Evolutionary conservation across 225 moss, liverwort and hornwort species (phyloP).

Genomic region (Thuidium tamariscinum): DNA sequence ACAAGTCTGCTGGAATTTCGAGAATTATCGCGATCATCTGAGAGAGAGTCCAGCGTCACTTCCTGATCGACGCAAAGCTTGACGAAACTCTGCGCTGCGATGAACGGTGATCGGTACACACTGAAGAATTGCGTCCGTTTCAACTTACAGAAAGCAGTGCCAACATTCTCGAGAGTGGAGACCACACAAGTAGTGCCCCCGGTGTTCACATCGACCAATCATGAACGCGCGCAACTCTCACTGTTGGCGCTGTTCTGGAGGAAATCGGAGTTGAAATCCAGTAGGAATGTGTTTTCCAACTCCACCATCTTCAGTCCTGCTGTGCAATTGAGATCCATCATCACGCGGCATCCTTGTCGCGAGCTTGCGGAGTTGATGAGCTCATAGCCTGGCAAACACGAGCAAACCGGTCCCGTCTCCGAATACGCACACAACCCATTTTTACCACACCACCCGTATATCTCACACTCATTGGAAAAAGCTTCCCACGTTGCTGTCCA

Average conservation of each 20-base stretch:
- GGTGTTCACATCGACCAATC: conserved; percentile 1
- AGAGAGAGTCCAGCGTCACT: not conserved
- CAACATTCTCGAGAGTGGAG: conserved; percentile 22
- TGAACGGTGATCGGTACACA: conserved; percentile 19
- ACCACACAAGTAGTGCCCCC: conserved; percentile 1
- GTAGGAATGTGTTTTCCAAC: conserved; percentile 15
- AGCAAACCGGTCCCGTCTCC: conserved; percentile 9
- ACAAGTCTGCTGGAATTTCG: not conserved
- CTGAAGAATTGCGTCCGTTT: conserved; percentile 27
- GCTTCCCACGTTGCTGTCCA: conserved; percentile 33
- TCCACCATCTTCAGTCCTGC: conserved; percentile 31
- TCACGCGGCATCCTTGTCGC: conserved; percentile 11
- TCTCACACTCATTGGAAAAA: conserved; percentile 15
- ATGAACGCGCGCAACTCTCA: not conserved
- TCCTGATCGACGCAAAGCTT: conserved; percentile 24
- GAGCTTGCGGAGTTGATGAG: not conserved
- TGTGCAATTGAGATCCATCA: conserved; percentile 16
- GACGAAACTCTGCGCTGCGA: conserved; percentile 14
- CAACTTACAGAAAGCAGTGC: conserved; percentile 8
- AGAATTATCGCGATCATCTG: not conserved
- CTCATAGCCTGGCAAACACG: conserved; percentile 29
- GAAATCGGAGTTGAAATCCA: conserved; percentile 19
- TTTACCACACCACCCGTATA: conserved; percentile 35
- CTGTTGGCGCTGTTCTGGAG: conserved; percentile 18
- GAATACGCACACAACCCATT: conserved; percentile 22